These are phyloP conservation scores for Wickerhamiella shivajii DNA, from an alignment of 805 yeast species.

Conservation along the genomic window DNA sequence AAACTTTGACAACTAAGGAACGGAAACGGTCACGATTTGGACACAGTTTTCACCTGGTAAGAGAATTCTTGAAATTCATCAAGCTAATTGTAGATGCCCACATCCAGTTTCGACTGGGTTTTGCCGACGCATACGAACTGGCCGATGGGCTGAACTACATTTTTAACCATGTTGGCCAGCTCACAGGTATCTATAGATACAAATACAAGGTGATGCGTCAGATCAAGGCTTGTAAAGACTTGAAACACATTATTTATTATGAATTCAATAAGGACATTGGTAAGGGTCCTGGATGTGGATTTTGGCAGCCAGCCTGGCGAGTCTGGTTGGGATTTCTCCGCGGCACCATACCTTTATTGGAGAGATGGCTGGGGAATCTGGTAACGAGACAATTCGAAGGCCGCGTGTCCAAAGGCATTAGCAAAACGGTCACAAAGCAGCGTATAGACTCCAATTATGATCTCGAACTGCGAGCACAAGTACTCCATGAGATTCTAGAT, in stretches of 20 bases:
- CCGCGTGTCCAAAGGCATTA: constrained; percentile 76
- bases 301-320: constrained; percentile 99
- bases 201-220: constrained; percentile 98
- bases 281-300: constrained; percentile 97
- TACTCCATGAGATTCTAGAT: constrained; percentile 88
- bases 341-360: constrained; percentile 82
- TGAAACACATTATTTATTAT: constrained; percentile 81
- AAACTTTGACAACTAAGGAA: constrained; percentile 90
- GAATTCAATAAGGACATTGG: constrained; percentile 77
- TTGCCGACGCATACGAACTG: constrained; percentile 80
- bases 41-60: constrained; percentile 81
- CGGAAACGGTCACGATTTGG: constrained; percentile 93
- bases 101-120: constrained; percentile 79
- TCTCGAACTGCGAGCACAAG: constrained; percentile 81
- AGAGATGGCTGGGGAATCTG: constrained; percentile 88
- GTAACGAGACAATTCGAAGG: constrained; percentile 93
- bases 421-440: constrained; percentile 90
- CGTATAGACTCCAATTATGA: constrained; percentile 92
- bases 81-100: constrained; percentile 87
- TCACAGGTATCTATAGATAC: constrained; percentile 92
- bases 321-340: constrained; percentile 88
- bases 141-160: constrained; percentile 92
- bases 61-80: constrained; percentile 74
- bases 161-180: constrained; percentile 83
- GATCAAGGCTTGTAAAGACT: constrained; percentile 85